Evolutionary conservation across 1,139 yeast species (phyloP).

Genomic region (Yamadazyma aaseri): DNA sequence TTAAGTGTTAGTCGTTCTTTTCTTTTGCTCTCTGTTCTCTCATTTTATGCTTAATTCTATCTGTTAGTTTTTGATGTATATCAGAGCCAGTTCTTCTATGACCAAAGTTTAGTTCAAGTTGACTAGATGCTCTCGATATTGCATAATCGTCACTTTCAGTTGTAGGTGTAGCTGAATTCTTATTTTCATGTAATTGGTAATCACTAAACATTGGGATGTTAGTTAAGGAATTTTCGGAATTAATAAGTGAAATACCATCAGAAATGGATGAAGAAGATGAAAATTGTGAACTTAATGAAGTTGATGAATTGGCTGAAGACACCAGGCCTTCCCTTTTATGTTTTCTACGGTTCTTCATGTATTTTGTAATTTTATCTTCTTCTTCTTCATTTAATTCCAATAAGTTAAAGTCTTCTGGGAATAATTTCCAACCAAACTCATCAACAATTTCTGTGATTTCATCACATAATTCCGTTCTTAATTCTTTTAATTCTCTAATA

Average conservation of each 20-base stretch:
- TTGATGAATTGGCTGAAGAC: conserved; percentile 17
- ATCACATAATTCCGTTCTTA: conserved; percentile 38
- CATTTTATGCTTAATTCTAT: conserved; percentile 35
- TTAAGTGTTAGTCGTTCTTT: conserved; percentile 8
- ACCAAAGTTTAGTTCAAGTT: conserved; percentile 36
- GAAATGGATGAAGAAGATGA: conserved; percentile 39
- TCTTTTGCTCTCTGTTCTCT: conserved; percentile 30
- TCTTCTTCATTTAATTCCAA: conserved; percentile 46
- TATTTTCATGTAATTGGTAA: conserved; percentile 38
- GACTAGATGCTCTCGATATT: conserved; percentile 23
- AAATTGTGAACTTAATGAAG: conserved; percentile 21
- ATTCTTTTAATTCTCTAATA: conserved; percentile 47
- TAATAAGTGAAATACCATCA: conserved; percentile 53
- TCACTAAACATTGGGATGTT: conserved; percentile 57
- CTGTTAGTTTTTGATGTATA: conserved; percentile 24
- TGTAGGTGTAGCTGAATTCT: conserved; percentile 14
- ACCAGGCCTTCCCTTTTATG: conserved; percentile 19
- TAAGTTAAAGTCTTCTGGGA: conserved; percentile 48
- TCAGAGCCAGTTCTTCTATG: conserved; percentile 12
- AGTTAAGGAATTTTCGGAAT: conserved; percentile 52
- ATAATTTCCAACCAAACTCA: conserved; percentile 43
- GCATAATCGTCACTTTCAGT: conserved; percentile 14
- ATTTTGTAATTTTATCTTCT: conserved; percentile 57
- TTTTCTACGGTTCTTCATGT: conserved; percentile 37
- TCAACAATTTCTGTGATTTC: conserved; percentile 46